phyloP scores from a whole-genome alignment of 2,329 filamentous ascomycete genomes.

The Beauveria caledonica region DNA sequence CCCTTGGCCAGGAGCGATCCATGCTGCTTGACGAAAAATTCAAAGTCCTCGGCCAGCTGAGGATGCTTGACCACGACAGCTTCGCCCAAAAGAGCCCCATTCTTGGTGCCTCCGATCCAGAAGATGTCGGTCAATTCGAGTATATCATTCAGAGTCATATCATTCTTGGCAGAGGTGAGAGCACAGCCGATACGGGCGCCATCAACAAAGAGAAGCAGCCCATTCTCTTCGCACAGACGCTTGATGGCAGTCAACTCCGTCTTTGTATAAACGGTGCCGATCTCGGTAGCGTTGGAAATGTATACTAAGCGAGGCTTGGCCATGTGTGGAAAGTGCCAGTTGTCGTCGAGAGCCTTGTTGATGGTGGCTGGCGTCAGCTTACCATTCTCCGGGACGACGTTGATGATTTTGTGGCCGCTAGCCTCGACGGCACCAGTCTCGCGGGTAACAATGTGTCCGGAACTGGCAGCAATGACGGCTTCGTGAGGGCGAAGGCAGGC shows the following conservation, averaged over 20 bases:
- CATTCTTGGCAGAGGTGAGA: slow-evolving; percentile 32
- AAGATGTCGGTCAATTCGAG: slow-evolving; percentile 42
- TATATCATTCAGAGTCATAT: slow-evolving; percentile 36
- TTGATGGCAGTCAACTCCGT: slow-evolving; percentile 34
- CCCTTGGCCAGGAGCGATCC: slow-evolving; percentile 42
- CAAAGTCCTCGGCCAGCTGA: slow-evolving; percentile 35
- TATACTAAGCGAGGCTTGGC: slow-evolving; percentile 43
- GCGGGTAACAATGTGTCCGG: slow-evolving; percentile 40
- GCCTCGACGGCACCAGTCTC: slow-evolving; percentile 45
- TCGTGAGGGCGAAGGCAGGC: slow-evolving; percentile 42
- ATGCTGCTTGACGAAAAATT: slow-evolving; percentile 44
- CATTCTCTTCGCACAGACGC: slow-evolving; percentile 30
- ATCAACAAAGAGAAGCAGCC: slow-evolving; percentile 37
- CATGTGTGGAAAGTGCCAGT: slow-evolving; percentile 44
- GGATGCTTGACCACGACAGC: slow-evolving; percentile 39
- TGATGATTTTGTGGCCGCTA: slow-evolving; percentile 43
- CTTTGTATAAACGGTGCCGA: slow-evolving; percentile 39
- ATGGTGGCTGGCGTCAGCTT: slow-evolving; percentile 38
- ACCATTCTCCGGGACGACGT: slow-evolving; percentile 35
- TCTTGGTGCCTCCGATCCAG: slow-evolving; percentile 47
- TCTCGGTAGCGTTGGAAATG: slow-evolving; percentile 43
- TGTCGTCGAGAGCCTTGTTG: slow-evolving; percentile 34
- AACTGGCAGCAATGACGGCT: slow-evolving; percentile 40
- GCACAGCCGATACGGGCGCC: slow-evolving; percentile 39
- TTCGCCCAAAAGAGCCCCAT: slow-evolving; percentile 41